Percentiles rank a stretch among this genome's conserved stretches.
These are phyloP conservation scores for Boechera retrofracta DNA, from an alignment of 345 rosid species.

Conservation along the genomic window DNA sequence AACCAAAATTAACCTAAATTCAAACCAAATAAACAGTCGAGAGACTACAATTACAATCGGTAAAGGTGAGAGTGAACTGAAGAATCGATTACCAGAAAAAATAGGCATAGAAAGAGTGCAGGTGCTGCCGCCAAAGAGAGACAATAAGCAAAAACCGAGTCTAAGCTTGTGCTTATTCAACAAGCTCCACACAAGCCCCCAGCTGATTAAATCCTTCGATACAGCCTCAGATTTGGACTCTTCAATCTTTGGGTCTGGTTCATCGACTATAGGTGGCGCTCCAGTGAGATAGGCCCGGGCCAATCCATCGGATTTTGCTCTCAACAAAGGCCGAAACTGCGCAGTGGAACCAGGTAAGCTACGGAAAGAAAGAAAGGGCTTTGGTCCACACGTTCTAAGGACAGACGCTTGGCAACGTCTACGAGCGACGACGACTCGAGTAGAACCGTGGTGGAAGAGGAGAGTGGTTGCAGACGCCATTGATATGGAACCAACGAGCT, in stretches of 20 bases:
- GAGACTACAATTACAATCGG: not conserved
- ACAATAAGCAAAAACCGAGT: constrained; percentile 51
- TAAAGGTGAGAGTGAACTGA: not conserved
- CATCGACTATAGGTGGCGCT: constrained; percentile 67
- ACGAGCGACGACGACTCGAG: constrained; percentile 40
- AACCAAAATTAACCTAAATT: not conserved
- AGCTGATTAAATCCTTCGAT: constrained; percentile 57
- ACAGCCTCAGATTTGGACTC: constrained; percentile 40
- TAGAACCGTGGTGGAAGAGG: constrained; percentile 47
- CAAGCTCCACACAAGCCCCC: constrained; percentile 72
- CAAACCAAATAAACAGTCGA: not conserved
- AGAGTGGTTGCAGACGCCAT: constrained; percentile 54
- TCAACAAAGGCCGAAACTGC: constrained; percentile 40
- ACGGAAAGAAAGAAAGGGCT: constrained; percentile 32
- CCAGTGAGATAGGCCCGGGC: constrained; percentile 75
- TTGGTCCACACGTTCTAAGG: not conserved
- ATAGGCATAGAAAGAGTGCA: constrained; percentile 94
- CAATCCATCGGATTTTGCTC: constrained; percentile 41
- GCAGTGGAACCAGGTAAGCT: constrained; percentile 45
- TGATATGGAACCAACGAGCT: constrained; percentile 18
- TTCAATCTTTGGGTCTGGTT: constrained; percentile 56
- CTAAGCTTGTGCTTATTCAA: constrained; percentile 66
- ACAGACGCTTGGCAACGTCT: constrained; percentile 30
- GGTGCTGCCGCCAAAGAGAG: constrained; percentile 72
- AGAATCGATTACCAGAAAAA: constrained; percentile 64